These are phyloP conservation scores for Bremia lactucae DNA, from an alignment of 352 stramenopile genomes.

Conservation along the genomic window DNA sequence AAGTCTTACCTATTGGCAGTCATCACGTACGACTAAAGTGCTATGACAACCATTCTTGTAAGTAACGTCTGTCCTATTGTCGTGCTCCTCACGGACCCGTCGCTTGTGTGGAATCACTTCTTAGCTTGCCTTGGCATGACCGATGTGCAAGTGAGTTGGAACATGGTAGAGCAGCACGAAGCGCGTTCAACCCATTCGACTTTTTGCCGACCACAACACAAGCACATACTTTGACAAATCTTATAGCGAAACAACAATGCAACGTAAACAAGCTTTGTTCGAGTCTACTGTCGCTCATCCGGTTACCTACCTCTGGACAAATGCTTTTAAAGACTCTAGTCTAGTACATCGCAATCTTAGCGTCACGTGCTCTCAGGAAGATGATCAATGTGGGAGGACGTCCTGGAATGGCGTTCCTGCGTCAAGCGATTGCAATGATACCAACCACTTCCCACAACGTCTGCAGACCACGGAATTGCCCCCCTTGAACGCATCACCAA, in stretches of 20 bases:
- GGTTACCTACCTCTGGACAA: constrained; percentile 23
- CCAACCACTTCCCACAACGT: constrained; percentile 2
- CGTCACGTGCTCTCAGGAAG: constrained; percentile 9
- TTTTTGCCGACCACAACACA: constrained; percentile 18
- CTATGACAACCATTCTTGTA: constrained; percentile 17
- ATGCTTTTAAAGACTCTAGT: constrained; percentile 3
- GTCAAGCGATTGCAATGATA: constrained; percentile 1
- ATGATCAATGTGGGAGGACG: constrained; percentile 7
- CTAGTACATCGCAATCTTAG: constrained; percentile 8
- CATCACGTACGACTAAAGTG: constrained; percentile 7
- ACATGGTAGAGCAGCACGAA: neutral
- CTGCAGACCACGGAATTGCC: constrained; percentile 5
- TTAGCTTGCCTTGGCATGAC: constrained; percentile 9
- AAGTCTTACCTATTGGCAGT: constrained; percentile 4
- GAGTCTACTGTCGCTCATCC: constrained; percentile 4
- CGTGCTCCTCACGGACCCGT: constrained; percentile 7
- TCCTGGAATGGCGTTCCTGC: constrained; percentile 17
- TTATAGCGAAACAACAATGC: constrained; percentile 6
- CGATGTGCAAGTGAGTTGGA: constrained; percentile 1
- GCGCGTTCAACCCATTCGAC: constrained; percentile 10
- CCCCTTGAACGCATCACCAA: constrained; percentile 4
- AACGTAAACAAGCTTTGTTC: constrained; percentile 4
- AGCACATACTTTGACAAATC: constrained; percentile 2
- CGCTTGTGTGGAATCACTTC: constrained; percentile 9
- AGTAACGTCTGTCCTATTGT: constrained; percentile 21